Percentiles rank a stretch among this genome's conserved stretches.
Conservation (phyloP, 257 asterid genomes). For the Gentiana straminea region DNA sequence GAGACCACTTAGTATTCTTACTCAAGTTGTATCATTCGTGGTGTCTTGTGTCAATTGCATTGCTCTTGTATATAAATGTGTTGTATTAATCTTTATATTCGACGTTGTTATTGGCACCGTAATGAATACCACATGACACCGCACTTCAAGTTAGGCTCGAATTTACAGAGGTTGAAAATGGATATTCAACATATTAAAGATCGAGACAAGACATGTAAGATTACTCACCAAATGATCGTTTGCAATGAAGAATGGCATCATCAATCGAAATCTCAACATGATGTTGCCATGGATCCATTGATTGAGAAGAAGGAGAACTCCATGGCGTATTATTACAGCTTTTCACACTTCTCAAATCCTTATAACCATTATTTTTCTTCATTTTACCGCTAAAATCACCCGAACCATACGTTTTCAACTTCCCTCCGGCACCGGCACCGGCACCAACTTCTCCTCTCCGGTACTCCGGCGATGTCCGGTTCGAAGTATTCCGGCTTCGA, state of each 20-base stretch:
- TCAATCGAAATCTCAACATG: slow-evolving; percentile 21
- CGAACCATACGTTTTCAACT: slow-evolving; percentile 2
- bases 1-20: no score
- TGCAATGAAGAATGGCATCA: slow-evolving; percentile 36
- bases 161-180: background rate
- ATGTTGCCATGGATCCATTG: slow-evolving; percentile 7
- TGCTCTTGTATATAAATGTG: no score
- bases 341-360: background rate
- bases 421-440: slow-evolving; percentile 7
- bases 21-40: no score
- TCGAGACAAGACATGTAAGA: background rate
- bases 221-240: slow-evolving; percentile 23
- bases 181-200: background rate
- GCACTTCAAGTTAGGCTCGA: background rate
- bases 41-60: no score
- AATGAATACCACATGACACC: background rate
- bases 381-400: slow-evolving; percentile 3
- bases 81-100: no score
- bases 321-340: slow-evolving; percentile 8
- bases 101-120: no score
- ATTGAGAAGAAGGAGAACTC: slow-evolving; percentile 12
- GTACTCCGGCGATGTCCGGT: slow-evolving; percentile 9
- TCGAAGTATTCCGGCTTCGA: slow-evolving; percentile 9
- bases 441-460: background rate
- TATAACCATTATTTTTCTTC: slow-evolving; percentile 1